phyloP scores from a whole-genome alignment of 2,329 filamentous ascomycete genomes.

The Aspergillus proliferans region DNA sequence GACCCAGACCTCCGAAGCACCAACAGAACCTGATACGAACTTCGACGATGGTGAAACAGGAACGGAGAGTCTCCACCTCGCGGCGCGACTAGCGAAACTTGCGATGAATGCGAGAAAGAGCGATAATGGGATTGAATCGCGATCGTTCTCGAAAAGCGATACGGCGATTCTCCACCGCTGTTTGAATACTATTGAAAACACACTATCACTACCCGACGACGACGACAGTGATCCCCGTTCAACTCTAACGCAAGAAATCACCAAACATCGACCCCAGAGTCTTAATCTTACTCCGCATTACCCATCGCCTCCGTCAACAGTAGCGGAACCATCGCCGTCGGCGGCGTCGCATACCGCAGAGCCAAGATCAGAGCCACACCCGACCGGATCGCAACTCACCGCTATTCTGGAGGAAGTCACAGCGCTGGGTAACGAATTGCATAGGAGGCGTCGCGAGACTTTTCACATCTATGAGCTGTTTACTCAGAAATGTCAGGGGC shows the following conservation, averaged over 20 bases:
- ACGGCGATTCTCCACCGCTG: slow-evolving; percentile 28
- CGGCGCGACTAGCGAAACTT: not conserved
- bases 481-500: slow-evolving; percentile 51
- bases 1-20: slow-evolving; percentile 5
- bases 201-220: slow-evolving; percentile 7
- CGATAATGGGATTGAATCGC: slow-evolving; percentile 2
- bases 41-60: not conserved
- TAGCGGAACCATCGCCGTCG: not conserved
- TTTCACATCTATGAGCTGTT: slow-evolving; percentile 59
- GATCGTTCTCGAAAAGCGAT: slow-evolving; percentile 18
- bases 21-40: not conserved
- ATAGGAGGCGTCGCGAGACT: slow-evolving; percentile 23
- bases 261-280: slow-evolving; percentile 10
- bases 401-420: slow-evolving; percentile 21
- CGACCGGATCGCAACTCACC: slow-evolving; percentile 13
- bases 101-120: slow-evolving; percentile 12
- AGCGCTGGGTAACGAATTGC: slow-evolving; percentile 19
- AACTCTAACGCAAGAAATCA: slow-evolving; percentile 14
- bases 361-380: slow-evolving; percentile 1
- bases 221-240: slow-evolving; percentile 13
- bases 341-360: not conserved
- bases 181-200: slow-evolving; percentile 33
- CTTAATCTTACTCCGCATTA: not conserved
- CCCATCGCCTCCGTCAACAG: not conserved
- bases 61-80: not conserved